These are phyloP conservation scores for Arthrocladium fulminans DNA, from an alignment of 2,329 filamentous ascomycete genomes.

Conservation along the genomic window DNA sequence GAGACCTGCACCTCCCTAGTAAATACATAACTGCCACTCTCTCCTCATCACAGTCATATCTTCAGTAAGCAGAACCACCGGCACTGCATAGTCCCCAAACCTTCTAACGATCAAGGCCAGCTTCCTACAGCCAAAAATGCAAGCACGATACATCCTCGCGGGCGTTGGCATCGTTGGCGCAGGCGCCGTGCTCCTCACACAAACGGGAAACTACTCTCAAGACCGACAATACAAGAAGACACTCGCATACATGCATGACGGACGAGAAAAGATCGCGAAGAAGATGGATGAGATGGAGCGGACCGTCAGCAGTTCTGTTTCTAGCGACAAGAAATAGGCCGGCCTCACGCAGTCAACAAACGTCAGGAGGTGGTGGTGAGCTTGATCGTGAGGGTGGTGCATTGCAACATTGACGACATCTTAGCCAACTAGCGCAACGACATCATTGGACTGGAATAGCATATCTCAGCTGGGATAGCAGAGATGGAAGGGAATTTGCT, in stretches of 20 bases:
- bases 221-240: constrained; percentile 24
- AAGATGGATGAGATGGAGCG: neutral
- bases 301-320: neutral
- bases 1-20: neutral
- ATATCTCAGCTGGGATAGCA: too few relatives aligned
- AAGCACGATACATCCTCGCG: constrained; percentile 18
- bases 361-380: neutral
- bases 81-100: neutral
- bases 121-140: constrained; percentile 7
- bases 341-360: too few relatives aligned
- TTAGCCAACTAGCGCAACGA: neutral
- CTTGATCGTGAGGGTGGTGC: neutral
- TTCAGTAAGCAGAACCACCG: neutral
- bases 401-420: neutral
- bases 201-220: constrained; percentile 19
- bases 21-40: neutral
- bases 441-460: too few relatives aligned
- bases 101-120: too few relatives aligned
- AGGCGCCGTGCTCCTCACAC: constrained; percentile 17
- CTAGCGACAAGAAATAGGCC: constrained; percentile 6
- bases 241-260: constrained; percentile 23
- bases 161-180: constrained; percentile 15
- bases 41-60: too few relatives aligned
- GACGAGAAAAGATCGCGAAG: constrained; percentile 14
- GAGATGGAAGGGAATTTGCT: too few relatives aligned